Evolutionary conservation across 495 filamentous ascomycete genomes (phyloP).

Genomic region (Trichoderma virens): DNA sequence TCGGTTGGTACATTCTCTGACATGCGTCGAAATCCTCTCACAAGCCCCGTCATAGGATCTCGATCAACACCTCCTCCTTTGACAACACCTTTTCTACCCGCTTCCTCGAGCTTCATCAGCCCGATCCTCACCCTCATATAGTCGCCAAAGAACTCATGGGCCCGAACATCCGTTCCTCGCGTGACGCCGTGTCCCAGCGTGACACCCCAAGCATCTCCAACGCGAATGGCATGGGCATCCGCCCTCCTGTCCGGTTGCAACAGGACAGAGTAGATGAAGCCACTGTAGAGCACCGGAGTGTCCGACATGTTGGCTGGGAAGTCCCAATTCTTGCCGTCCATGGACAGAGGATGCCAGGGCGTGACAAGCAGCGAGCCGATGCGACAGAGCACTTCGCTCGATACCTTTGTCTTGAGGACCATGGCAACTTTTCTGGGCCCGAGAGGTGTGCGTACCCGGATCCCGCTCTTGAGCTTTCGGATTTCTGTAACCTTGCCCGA

Average conservation of each 20-base stretch:
- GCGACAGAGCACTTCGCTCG: slow-evolving; percentile 16
- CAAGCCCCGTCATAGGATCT: slow-evolving; percentile 24
- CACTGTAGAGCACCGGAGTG: slow-evolving; percentile 25
- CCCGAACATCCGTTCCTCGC: slow-evolving; percentile 24
- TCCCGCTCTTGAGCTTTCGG: slow-evolving; percentile 22
- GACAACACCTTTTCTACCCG: slow-evolving; percentile 25
- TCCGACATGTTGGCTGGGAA: slow-evolving; percentile 27
- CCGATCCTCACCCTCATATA: slow-evolving; percentile 24
- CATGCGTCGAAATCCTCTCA: slow-evolving; percentile 26
- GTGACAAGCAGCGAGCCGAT: slow-evolving; percentile 18
- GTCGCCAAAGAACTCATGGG: slow-evolving; percentile 35
- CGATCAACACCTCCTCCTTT: slow-evolving; percentile 27
- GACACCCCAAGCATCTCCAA: slow-evolving; percentile 34
- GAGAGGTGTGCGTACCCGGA: slow-evolving; percentile 29
- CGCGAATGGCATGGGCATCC: slow-evolving; percentile 31
- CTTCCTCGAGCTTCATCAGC: slow-evolving; percentile 18
- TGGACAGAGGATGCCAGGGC: slow-evolving; percentile 35
- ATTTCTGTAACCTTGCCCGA: slow-evolving; percentile 18
- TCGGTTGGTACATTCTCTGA: neutral
- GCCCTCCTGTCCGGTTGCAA: slow-evolving; percentile 27
- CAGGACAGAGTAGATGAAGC: slow-evolving; percentile 34
- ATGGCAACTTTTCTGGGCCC: slow-evolving; percentile 26
- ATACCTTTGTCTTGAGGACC: slow-evolving; percentile 29
- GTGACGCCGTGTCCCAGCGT: slow-evolving; percentile 34
- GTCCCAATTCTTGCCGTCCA: slow-evolving; percentile 19